Evolutionary conservation across 2,329 filamentous ascomycete species (phyloP).

Genomic region (Fusarium poae): DNA sequence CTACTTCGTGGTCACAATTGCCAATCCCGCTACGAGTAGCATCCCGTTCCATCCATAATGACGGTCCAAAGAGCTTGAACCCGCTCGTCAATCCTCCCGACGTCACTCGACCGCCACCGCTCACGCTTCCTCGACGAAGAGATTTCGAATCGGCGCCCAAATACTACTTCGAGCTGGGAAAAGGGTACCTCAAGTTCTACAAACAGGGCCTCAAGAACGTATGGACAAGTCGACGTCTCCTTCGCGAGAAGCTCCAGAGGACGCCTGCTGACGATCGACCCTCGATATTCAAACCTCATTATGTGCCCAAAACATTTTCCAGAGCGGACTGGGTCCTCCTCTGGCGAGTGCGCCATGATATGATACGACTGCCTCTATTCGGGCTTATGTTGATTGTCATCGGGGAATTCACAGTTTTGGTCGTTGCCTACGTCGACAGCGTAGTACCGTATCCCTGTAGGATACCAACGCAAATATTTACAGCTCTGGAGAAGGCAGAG

Average conservation of each 20-base stretch:
- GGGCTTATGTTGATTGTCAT: conserved; percentile 79
- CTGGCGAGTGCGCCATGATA: conserved; percentile 76
- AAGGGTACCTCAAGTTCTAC: conserved; percentile 87
- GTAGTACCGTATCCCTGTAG: conserved; percentile 86
- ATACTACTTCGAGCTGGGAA: conserved; percentile 74
- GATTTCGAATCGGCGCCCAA: conserved; percentile 50
- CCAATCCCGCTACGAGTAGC: conserved; percentile 23
- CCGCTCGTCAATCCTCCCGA: conserved; percentile 75
- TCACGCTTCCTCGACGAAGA: conserved; percentile 71
- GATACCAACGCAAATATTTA: conserved; percentile 79
- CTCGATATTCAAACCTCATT: conserved; percentile 53
- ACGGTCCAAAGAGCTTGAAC: conserved; percentile 50
- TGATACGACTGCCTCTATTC: conserved; percentile 83
- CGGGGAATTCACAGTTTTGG: conserved; percentile 87
- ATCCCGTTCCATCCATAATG: conserved; percentile 46
- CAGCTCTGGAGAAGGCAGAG: conserved; percentile 68
- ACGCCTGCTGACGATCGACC: conserved; percentile 68
- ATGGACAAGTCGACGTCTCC: conserved; percentile 71
- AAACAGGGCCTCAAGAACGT: conserved; percentile 84
- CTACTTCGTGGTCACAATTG: conserved; percentile 6
- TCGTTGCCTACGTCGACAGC: conserved; percentile 77
- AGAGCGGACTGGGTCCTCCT: conserved; percentile 79
- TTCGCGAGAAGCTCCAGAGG: conserved; percentile 59
- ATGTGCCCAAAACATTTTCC: conserved; percentile 58
- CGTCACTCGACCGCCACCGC: conserved; percentile 78